These are phyloP conservation scores for Citrus medica DNA, from an alignment of 345 rosid species.

Conservation along the genomic window DNA sequence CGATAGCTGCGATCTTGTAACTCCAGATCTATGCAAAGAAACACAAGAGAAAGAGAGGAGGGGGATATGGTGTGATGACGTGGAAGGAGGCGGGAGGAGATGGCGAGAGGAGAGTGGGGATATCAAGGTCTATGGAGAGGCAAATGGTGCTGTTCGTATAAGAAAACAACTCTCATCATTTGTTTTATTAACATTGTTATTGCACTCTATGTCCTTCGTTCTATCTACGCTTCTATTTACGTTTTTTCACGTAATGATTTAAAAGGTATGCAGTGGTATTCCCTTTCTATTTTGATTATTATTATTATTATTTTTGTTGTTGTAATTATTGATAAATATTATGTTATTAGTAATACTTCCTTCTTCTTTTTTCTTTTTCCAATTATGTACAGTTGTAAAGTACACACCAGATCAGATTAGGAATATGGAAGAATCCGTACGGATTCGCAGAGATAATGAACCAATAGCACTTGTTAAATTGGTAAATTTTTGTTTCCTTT, in stretches of 20 bases:
- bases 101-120: constrained; percentile 68
- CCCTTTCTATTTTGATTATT: not conserved
- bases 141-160: constrained; percentile 61
- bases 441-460: constrained; percentile 74
- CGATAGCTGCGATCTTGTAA: not conserved
- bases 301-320: not conserved
- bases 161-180: constrained; percentile 70
- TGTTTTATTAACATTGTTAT: constrained; percentile 87
- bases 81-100: constrained; percentile 22
- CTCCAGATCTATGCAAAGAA: not conserved
- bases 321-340: not conserved
- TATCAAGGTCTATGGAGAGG: constrained; percentile 40
- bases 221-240: constrained; percentile 76
- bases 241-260: constrained; percentile 48
- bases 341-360: not conserved
- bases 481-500: constrained; percentile 33
- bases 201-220: constrained; percentile 87
- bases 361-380: constrained; percentile 3
- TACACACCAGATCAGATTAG: constrained; percentile 82
- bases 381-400: constrained; percentile 44
- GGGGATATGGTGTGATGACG: constrained; percentile 51
- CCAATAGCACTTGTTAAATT: constrained; percentile 56
- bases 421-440: constrained; percentile 84
- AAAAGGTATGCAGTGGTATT: constrained; percentile 20
- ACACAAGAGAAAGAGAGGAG: not conserved